phyloP scores from a whole-genome alignment of 768 basidiomycete genomes.

The Holtermannia corniformis region DNA sequence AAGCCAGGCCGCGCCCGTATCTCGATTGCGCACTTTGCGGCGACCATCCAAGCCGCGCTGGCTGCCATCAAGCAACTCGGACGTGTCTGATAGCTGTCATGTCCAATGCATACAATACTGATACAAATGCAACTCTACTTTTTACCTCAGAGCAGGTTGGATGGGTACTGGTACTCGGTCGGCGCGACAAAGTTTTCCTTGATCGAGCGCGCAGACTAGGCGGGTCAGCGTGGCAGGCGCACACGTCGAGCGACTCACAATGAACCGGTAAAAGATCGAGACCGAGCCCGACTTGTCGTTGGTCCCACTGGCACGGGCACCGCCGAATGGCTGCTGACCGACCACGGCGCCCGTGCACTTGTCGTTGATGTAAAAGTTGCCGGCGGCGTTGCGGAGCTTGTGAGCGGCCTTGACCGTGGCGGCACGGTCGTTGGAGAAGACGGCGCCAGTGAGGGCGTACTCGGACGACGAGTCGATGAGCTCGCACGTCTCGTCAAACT shows the following conservation, averaged over 20 bases:
- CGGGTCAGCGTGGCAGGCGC: conserved; percentile 1
- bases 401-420: conserved; percentile 72
- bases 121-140: too few relatives aligned
- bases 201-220: conserved; percentile 85
- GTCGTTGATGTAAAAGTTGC: conserved; percentile 97
- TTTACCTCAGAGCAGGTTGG: conserved; percentile 65
- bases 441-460: conserved; percentile 90
- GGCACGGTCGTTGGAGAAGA: conserved; percentile 73
- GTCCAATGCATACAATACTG: too few relatives aligned
- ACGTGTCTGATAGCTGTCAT: too few relatives aligned
- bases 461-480: conserved; percentile 74
- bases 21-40: too few relatives aligned
- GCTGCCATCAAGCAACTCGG: too few relatives aligned
- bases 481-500: conserved; percentile 77
- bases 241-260: conserved; percentile 7
- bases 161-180: conserved; percentile 74
- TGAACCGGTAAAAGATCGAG: conserved; percentile 56
- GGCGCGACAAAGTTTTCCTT: conserved; percentile 92
- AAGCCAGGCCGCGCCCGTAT: too few relatives aligned
- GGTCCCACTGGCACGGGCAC: conserved; percentile 82
- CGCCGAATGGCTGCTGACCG: conserved; percentile 96
- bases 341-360: conserved; percentile 60
- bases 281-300: conserved; percentile 96
- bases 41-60: too few relatives aligned
- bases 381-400: conserved; percentile 78